A percentile compares a stretch with the other conserved stretches of the same genome.
These are phyloP conservation scores for Pleurotus tuber-regium DNA, from an alignment of 768 basidiomycete species.

Conservation along the genomic window DNA sequence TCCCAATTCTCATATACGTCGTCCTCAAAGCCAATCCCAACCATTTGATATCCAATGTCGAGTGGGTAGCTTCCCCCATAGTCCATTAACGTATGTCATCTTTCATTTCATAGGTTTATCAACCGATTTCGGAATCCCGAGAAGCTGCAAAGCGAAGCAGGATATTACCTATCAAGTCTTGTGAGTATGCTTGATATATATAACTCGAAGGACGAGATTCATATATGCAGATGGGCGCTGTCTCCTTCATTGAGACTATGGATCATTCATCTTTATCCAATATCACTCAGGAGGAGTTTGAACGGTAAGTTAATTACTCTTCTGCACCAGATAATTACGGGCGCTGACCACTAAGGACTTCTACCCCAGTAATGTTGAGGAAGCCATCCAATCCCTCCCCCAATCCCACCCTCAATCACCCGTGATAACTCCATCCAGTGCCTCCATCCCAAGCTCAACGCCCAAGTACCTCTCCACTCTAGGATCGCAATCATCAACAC, in stretches of 20 bases:
- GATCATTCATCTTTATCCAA: conserved; percentile 93
- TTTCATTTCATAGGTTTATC: conserved; percentile 66
- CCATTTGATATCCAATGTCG: conserved; percentile 91
- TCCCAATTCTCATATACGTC: conserved; percentile 92
- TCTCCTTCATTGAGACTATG: conserved; percentile 98
- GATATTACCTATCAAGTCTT: conserved; percentile 94
- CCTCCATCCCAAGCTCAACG: conserved; percentile 12
- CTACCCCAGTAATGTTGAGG: conserved; percentile 46
- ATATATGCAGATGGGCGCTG: conserved; percentile 78
- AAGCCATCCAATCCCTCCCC: conserved; percentile 49
- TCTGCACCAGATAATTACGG: background rate
- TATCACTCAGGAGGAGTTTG: conserved; percentile 92
- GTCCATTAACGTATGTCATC: background rate
- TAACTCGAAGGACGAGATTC: background rate
- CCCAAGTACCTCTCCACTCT: conserved; percentile 26
- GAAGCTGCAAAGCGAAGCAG: conserved; percentile 92
- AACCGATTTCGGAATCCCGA: conserved; percentile 88
- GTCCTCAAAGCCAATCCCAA: conserved; percentile 94
- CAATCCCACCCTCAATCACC: conserved; percentile 20
- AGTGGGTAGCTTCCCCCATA: conserved; percentile 49
- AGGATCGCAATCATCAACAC: conserved; percentile 37
- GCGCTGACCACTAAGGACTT: background rate
- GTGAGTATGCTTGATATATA: conserved; percentile 40
- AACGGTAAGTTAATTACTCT: conserved; percentile 45
- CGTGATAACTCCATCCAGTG: conserved; percentile 11